Percentiles rank a stretch among this genome's conserved stretches.
phyloP scores from a whole-genome alignment of 2,329 filamentous ascomycete genomes.

The Sclerotinia sclerotiorum region DNA sequence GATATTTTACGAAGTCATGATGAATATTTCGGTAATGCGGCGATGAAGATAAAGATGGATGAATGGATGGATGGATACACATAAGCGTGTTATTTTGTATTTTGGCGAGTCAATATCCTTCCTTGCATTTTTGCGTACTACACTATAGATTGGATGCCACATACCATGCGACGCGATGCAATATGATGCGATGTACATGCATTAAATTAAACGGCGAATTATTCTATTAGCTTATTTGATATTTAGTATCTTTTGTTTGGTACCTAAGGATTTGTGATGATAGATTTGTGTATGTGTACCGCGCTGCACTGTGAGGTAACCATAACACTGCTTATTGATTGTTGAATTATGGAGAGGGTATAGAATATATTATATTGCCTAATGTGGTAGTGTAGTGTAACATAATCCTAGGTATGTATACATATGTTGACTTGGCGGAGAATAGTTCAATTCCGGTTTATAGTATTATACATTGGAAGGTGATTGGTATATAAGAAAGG shows the following conservation, averaged over 20 bases:
- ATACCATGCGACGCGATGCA: too few relatives aligned
- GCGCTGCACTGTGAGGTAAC: neutral
- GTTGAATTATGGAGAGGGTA: too few relatives aligned
- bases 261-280: neutral
- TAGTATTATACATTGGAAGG: neutral
- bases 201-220: neutral
- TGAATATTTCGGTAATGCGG: slow-evolving; percentile 8
- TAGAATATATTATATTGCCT: too few relatives aligned
- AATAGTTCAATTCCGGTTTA: too few relatives aligned
- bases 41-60: neutral
- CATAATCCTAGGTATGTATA: neutral
- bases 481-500: neutral
- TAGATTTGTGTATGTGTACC: too few relatives aligned
- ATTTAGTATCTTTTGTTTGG: too few relatives aligned
- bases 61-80: neutral
- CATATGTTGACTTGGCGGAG: neutral
- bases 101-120: slow-evolving; percentile 9
- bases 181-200: neutral
- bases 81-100: neutral
- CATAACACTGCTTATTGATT: too few relatives aligned
- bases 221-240: neutral
- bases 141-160: slow-evolving; percentile 12
- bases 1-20: slow-evolving; percentile 15
- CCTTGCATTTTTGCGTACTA: neutral
- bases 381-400: neutral